Conservation (phyloP, 2,329 filamentous ascomycete genomes). For the Dichotomopilus funicola region DNA sequence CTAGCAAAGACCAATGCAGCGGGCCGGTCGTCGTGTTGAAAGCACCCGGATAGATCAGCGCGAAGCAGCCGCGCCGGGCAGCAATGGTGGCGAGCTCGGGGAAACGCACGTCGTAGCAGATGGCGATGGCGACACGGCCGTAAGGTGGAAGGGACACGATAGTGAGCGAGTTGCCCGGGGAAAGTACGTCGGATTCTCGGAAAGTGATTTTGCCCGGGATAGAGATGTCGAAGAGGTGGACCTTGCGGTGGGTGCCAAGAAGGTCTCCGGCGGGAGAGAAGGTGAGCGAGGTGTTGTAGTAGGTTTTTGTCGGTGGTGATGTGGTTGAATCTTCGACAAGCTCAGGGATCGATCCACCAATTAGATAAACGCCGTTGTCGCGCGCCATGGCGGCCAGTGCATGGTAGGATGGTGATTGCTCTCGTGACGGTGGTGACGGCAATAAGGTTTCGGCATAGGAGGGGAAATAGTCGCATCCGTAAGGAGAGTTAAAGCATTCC, state of each 20-base stretch:
- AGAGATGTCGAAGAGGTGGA: constrained; percentile 95
- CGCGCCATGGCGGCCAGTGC: constrained; percentile 73
- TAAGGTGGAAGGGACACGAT: constrained; percentile 82
- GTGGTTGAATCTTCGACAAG: constrained; percentile 37
- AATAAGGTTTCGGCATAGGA: constrained; percentile 83
- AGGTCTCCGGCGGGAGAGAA: constrained; percentile 75
- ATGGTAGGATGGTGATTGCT: constrained; percentile 76
- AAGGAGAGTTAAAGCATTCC: constrained; percentile 98
- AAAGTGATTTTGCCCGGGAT: constrained; percentile 94
- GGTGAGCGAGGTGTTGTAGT: constrained; percentile 86
- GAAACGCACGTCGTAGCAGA: constrained; percentile 98
- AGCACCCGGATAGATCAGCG: constrained; percentile 88
- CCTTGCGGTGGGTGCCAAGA: constrained; percentile 84
- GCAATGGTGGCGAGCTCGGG: constrained; percentile 88
- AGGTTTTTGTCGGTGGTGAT: constrained; percentile 42
- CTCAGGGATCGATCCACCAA: constrained; percentile 92
- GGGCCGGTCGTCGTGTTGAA: constrained; percentile 93
- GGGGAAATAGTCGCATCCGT: constrained; percentile 85
- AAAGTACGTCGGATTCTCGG: constrained; percentile 81
- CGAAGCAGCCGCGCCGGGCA: constrained; percentile 77
- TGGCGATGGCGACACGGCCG: constrained; percentile 78
- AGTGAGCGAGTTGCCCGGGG: constrained; percentile 77
- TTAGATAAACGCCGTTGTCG: constrained; percentile 71
- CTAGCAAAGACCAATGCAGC: constrained; percentile 83
- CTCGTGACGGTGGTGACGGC: constrained; percentile 63